A percentile compares a stretch with the other conserved stretches of the same genome.
These are phyloP conservation scores for Globisporangium acanthophoron DNA, from an alignment of 352 stramenopile genomes.

Conservation along the genomic window DNA sequence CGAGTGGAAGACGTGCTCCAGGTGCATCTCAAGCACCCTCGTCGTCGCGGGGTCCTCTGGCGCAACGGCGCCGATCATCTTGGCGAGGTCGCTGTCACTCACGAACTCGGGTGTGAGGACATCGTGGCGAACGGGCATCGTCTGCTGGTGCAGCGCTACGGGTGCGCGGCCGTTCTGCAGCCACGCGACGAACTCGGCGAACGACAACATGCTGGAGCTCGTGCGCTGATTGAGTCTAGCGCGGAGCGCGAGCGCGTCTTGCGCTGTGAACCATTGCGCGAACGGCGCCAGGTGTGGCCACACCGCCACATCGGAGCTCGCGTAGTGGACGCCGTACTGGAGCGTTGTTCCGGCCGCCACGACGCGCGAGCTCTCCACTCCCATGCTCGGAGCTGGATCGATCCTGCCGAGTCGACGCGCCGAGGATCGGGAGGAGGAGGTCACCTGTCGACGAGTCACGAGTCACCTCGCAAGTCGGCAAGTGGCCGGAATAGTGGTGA, in stretches of 20 bases:
- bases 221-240: slow-evolving; percentile 24
- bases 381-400: slow-evolving; percentile 16
- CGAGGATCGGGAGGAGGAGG: slow-evolving; percentile 8
- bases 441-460: too few relatives aligned
- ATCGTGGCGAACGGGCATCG: slow-evolving; percentile 21
- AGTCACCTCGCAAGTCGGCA: too few relatives aligned
- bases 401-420: background rate
- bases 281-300: slow-evolving; percentile 58
- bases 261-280: slow-evolving; percentile 57
- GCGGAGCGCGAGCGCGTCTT: slow-evolving; percentile 36
- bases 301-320: slow-evolving; percentile 36
- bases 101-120: slow-evolving; percentile 31
- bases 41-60: slow-evolving; percentile 4
- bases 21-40: slow-evolving; percentile 35
- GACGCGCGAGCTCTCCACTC: slow-evolving; percentile 29
- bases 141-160: slow-evolving; percentile 1
- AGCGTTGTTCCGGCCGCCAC: slow-evolving; percentile 19
- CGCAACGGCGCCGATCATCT: slow-evolving; percentile 2
- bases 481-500: too few relatives aligned
- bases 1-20: slow-evolving; percentile 66
- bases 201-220: slow-evolving; percentile 26
- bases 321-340: slow-evolving; percentile 48
- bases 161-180: slow-evolving; percentile 15
- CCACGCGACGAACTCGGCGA: slow-evolving; percentile 47
- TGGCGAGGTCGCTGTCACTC: slow-evolving; percentile 7